Percentiles rank a stretch among this genome's conserved stretches.
These are phyloP conservation scores for Huiozyma naganishii DNA, from an alignment of 805 yeast species.

Conservation along the genomic window DNA sequence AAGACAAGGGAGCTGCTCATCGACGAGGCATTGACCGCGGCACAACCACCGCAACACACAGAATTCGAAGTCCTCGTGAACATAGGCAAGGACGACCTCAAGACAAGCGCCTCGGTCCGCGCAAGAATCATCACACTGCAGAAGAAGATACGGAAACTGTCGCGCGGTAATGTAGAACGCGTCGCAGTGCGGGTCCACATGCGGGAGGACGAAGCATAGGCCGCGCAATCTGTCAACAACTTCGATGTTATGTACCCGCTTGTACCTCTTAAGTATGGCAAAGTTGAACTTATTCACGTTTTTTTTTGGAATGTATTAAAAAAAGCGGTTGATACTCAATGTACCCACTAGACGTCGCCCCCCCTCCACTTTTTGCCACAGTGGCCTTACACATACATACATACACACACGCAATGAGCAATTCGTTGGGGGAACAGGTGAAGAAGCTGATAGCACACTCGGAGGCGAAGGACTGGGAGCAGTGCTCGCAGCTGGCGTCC, in stretches of 20 bases:
- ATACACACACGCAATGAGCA: neutral
- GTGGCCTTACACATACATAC: too few species aligned
- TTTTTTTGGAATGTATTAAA: too few species aligned
- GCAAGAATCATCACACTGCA: conserved; percentile 49
- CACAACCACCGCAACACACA: neutral
- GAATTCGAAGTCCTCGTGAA: conserved; percentile 33
- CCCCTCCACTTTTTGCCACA: too few species aligned
- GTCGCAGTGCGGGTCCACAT: conserved; percentile 43
- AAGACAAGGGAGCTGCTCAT: conserved; percentile 9
- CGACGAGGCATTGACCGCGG: conserved; percentile 13
- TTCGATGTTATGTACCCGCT: too few species aligned
- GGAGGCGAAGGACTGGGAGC: conserved; percentile 46
- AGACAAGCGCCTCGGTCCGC: conserved; percentile 49
- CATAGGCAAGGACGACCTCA: conserved; percentile 42
- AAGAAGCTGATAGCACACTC: conserved; percentile 57
- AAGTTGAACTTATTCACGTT: too few species aligned
- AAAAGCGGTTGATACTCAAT: too few species aligned
- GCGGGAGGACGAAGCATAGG: conserved; percentile 14
- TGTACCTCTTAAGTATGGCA: too few species aligned
- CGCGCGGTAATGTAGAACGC: conserved; percentile 38
- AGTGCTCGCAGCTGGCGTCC: conserved; percentile 53
- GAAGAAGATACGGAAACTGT: conserved; percentile 48
- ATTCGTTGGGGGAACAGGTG: conserved; percentile 54
- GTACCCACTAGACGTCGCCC: too few species aligned
- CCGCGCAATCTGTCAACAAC: too few species aligned